Evolutionary conservation across 805 yeast genomes (phyloP).

Genomic region (Wickerhamiella alocasiicola): DNA sequence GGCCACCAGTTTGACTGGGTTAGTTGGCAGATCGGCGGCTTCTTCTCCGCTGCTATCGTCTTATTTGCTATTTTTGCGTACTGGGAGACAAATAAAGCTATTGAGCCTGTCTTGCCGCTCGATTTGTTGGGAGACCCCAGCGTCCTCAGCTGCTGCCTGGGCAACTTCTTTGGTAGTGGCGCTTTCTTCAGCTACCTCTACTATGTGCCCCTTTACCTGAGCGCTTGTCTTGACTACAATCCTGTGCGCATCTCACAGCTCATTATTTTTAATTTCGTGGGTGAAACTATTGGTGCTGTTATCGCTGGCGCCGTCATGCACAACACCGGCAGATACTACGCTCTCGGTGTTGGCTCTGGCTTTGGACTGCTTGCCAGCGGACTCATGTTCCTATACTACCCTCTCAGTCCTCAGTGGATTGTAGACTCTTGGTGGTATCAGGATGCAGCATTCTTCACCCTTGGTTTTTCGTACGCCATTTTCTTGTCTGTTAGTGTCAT

Average conservation of each 20-base stretch:
- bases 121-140: constrained; percentile 46
- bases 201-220: constrained; percentile 63
- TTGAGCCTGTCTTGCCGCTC: constrained; percentile 61
- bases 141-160: constrained; percentile 48
- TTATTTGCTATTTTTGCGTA: constrained; percentile 33
- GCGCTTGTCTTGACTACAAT: constrained; percentile 52
- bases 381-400: constrained; percentile 25
- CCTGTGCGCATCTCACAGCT: constrained; percentile 61
- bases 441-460: constrained; percentile 28
- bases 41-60: constrained; percentile 27
- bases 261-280: constrained; percentile 45
- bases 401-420: constrained; percentile 34
- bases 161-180: constrained; percentile 64
- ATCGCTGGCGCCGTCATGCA: constrained; percentile 56
- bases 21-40: constrained; percentile 31
- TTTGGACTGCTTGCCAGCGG: constrained; percentile 38
- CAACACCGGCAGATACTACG: constrained; percentile 51
- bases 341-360: constrained; percentile 34
- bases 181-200: constrained; percentile 48
- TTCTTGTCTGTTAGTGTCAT: constrained; percentile 59
- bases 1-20: constrained; percentile 42
- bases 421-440: constrained; percentile 47
- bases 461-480: constrained; percentile 56
- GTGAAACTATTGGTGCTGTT: constrained; percentile 55
- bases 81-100: constrained; percentile 40